These are phyloP conservation scores for Nakazawaea peltata DNA, from an alignment of 805 yeast species.

Conservation along the genomic window DNA sequence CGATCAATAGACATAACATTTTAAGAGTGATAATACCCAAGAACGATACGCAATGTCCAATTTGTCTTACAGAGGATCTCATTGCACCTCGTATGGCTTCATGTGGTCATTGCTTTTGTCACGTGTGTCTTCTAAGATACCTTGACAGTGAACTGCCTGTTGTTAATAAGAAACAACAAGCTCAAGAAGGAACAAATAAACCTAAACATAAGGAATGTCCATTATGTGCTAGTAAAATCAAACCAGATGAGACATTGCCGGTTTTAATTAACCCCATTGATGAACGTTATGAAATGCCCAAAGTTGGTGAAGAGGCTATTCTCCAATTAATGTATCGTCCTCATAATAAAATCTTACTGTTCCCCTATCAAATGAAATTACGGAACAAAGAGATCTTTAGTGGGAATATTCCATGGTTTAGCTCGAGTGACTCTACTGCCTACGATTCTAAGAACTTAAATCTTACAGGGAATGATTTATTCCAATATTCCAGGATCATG, in stretches of 20 bases:
- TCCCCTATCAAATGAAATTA: slow-evolving; percentile 21
- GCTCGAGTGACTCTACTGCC: slow-evolving; percentile 13
- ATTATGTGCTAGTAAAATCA: slow-evolving; percentile 55
- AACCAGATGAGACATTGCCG: slow-evolving; percentile 53
- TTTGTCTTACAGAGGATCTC: slow-evolving; percentile 77
- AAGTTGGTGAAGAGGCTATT: slow-evolving; percentile 42
- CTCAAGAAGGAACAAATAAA: slow-evolving; percentile 24
- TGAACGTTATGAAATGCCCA: slow-evolving; percentile 51
- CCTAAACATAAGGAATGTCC: slow-evolving; percentile 70
- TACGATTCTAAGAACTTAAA: slow-evolving; percentile 18
- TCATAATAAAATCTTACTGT: slow-evolving; percentile 21
- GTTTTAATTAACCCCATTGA: slow-evolving; percentile 46
- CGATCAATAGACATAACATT: slow-evolving; percentile 52
- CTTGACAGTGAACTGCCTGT: slow-evolving; percentile 38
- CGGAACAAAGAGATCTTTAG: slow-evolving; percentile 13
- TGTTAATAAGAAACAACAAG: slow-evolving; percentile 11
- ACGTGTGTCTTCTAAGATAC: slow-evolving; percentile 69
- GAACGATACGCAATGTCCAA: slow-evolving; percentile 73
- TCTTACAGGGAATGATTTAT: slow-evolving; percentile 19
- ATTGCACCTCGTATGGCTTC: slow-evolving; percentile 91
- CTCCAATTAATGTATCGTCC: slow-evolving; percentile 58
- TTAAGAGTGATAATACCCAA: slow-evolving; percentile 68
- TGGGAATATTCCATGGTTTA: slow-evolving; percentile 52
- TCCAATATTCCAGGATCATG: slow-evolving; percentile 58
- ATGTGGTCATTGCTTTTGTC: slow-evolving; percentile 92